These are phyloP conservation scores for Tilletia caries DNA, from an alignment of 1,284 basidiomycete species.

Conservation along the genomic window DNA sequence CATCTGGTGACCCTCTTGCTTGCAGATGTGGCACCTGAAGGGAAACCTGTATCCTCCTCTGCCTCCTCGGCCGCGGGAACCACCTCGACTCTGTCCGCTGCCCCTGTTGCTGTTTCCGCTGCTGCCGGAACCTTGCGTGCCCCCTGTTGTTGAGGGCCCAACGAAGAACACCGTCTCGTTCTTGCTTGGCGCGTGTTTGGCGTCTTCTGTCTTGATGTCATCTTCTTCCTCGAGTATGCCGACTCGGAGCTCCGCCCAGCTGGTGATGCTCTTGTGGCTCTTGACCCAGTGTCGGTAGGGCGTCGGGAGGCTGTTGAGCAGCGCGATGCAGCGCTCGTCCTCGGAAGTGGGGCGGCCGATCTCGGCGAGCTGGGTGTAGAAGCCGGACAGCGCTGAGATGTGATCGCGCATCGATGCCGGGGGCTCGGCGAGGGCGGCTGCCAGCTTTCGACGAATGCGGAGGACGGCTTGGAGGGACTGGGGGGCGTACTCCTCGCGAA, in stretches of 20 bases:
- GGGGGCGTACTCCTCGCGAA: neutral
- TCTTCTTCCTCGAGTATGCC: constrained; percentile 4
- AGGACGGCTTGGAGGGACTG: neutral
- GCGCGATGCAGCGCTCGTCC: neutral
- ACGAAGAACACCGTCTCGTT: neutral
- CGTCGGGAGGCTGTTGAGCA: neutral
- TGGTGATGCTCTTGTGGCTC: neutral
- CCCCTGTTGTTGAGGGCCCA: neutral
- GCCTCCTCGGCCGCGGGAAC: neutral
- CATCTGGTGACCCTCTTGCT: neutral
- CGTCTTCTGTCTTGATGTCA: neutral
- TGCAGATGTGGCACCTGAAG: neutral
- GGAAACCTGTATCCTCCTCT: neutral
- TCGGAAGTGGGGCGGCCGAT: neutral
- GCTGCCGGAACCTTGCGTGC: too few species aligned
- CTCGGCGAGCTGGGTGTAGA: neutral
- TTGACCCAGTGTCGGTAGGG: neutral
- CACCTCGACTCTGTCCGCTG: neutral
- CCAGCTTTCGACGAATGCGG: neutral
- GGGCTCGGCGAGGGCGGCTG: neutral
- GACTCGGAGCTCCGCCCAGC: neutral
- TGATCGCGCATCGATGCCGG: neutral
- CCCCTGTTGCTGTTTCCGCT: neutral
- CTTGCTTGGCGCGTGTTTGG: neutral
- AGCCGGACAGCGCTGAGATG: neutral